Evolutionary conservation across 768 basidiomycete species (phyloP).

Genomic region (Mycena amicta): DNA sequence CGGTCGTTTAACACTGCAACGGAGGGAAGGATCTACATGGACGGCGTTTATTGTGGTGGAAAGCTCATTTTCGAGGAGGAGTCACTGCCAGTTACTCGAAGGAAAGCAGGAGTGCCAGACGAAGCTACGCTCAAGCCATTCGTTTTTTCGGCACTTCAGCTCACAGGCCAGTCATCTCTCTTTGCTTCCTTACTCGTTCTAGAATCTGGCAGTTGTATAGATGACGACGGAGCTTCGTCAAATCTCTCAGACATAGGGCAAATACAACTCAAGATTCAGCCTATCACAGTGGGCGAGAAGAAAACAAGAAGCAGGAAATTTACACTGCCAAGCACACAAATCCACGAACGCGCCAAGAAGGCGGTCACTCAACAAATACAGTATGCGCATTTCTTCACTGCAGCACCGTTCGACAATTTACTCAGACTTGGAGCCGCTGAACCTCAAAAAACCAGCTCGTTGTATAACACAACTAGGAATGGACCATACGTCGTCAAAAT

Average conservation of each 20-base stretch:
- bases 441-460: too few relatives aligned
- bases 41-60: constrained; percentile 6
- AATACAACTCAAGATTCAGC: too few relatives aligned
- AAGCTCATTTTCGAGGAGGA: constrained; percentile 2
- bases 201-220: too few relatives aligned
- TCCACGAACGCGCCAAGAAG: constrained; percentile 31
- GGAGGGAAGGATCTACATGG: background rate
- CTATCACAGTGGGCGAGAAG: too few relatives aligned
- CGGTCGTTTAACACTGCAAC: background rate
- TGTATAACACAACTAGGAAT: too few relatives aligned
- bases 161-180: constrained; percentile 12
- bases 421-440: too few relatives aligned
- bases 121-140: constrained; percentile 9
- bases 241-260: too few relatives aligned
- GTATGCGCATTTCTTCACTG: constrained; percentile 12
- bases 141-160: constrained; percentile 13
- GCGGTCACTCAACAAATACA: constrained; percentile 25
- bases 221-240: too few relatives aligned
- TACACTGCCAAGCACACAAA: constrained; percentile 14
- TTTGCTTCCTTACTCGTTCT: too few relatives aligned
- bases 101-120: constrained; percentile 15
- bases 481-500: background rate
- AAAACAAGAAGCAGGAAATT: too few relatives aligned
- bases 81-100: constrained; percentile 3
- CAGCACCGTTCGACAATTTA: background rate